Base-by-base conservation (phyloP, 139 green algal species). In the Edaphochlamys debaryana region DNA sequence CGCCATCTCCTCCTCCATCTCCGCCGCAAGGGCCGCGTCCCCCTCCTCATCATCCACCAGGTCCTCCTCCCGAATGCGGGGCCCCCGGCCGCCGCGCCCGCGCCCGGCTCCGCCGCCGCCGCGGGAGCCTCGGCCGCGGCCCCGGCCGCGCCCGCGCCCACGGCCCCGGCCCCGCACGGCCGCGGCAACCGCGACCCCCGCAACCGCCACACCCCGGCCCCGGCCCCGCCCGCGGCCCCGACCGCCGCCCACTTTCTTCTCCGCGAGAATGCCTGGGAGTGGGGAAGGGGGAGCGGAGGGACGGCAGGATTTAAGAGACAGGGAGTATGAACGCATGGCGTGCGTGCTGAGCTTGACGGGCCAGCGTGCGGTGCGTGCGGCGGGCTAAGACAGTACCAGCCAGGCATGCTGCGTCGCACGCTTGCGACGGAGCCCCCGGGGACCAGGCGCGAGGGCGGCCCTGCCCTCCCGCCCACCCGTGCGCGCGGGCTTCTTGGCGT, bases 401-500 rank as follows among this genome's bases (percentile, higher is more conserved):
- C n/a, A n/a, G n/a, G n/a, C n/a, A n/a, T n/a, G n/a, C n/a, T n/a
- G n/a, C n/a, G n/a, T n/a, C n/a, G n/a, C n/a, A n/a, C n/a, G n/a
- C n/a, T n/a, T n/a, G n/a, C n/a, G n/a, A n/a, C n/a, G n/a, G n/a
- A n/a, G n/a, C n/a, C n/a, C n/a, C n/a, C n/a, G n/a, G n/a, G n/a
- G n/a, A n/a, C n/a, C n/a, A n/a, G n/a, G n/a, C n/a, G n/a, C n/a
- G n/a, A n/a, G n/a, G n/a, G n/a, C n/a, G n/a, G n/a, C n/a, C n/a
- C n/a, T n/a, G n/a, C n/a, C n/a, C n/a, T n/a, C n/a, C n/a, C n/a
- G 45, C 77, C 3, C 64, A 69, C 77, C 77, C 27, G 64, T 83
- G 6, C 77, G 20, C 4, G 77, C 77, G 19, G 77, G 77, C 64
- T 83, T 83, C 77, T 83, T 83, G 77, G 77, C 77, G 63, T 75